Evolutionary conservation across 495 filamentous ascomycete species (phyloP).

Genomic region (Staphylotrichum tortipilum): DNA sequence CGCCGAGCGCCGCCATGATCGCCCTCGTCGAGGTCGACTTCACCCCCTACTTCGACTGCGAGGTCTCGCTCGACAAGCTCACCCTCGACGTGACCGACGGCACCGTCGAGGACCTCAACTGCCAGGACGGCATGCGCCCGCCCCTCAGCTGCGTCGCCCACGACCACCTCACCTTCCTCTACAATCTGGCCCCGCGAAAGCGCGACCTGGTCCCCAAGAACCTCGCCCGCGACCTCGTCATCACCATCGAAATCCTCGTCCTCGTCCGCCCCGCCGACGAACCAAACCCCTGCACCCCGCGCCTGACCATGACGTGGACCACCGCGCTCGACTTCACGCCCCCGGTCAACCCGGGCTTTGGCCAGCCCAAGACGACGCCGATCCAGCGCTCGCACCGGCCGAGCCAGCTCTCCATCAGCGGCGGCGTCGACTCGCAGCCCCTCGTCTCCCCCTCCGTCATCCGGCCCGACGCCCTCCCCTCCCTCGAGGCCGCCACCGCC

Average conservation of each 20-base stretch:
- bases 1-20: slow-evolving; percentile 57
- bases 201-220: slow-evolving; percentile 46
- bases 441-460: slow-evolving; percentile 39
- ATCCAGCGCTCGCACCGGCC: slow-evolving; percentile 60
- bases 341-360: slow-evolving; percentile 49
- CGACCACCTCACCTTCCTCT: slow-evolving; percentile 80
- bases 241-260: slow-evolving; percentile 59
- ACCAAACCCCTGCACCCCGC: slow-evolving; percentile 54
- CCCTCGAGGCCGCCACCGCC: slow-evolving; percentile 37
- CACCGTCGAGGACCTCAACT: slow-evolving; percentile 56
- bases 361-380: slow-evolving; percentile 42
- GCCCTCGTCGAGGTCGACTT: slow-evolving; percentile 84
- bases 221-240: slow-evolving; percentile 42
- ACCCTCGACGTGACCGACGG: slow-evolving; percentile 59
- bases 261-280: slow-evolving; percentile 40
- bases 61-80: slow-evolving; percentile 60
- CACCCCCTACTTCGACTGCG: slow-evolving; percentile 68
- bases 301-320: slow-evolving; percentile 70
- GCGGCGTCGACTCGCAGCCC: slow-evolving; percentile 34
- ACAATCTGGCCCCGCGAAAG: slow-evolving; percentile 61
- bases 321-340: slow-evolving; percentile 77
- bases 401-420: slow-evolving; percentile 48
- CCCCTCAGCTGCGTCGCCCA: slow-evolving; percentile 66
- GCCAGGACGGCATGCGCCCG: slow-evolving; percentile 45
- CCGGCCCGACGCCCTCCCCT: slow-evolving; percentile 46